phyloP scores from a whole-genome alignment of 352 stramenopile genomes.

The Pythium periplocum region DNA sequence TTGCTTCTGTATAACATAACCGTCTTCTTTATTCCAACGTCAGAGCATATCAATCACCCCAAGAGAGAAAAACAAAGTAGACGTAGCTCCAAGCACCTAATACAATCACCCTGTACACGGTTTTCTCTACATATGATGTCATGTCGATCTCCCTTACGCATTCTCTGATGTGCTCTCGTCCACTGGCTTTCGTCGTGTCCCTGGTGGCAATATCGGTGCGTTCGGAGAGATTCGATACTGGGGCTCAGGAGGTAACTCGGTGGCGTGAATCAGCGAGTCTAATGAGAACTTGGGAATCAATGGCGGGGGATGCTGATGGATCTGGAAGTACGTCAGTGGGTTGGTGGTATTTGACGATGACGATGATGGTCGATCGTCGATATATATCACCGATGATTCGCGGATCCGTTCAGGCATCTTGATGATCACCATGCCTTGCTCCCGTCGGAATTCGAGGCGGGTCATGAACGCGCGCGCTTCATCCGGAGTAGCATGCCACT shows the following conservation, averaged over 20 bases:
- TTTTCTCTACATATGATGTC: no score
- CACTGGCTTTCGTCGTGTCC: background rate
- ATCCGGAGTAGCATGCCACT: constrained; percentile 28
- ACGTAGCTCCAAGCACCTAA: no score
- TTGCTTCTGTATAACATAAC: constrained; percentile 63
- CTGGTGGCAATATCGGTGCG: constrained; percentile 7
- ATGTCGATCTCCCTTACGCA: no score
- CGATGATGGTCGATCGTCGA: no score
- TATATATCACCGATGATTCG: background rate
- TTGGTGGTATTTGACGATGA: no score
- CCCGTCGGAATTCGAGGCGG: constrained; percentile 51
- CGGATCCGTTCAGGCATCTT: constrained; percentile 46
- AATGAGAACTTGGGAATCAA: background rate
- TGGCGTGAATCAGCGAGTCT: background rate
- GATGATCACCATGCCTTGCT: constrained; percentile 64
- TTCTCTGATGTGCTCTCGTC: no score
- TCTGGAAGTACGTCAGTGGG: no score
- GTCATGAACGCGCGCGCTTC: constrained; percentile 39
- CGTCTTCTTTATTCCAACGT: no score
- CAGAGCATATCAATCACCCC: no score
- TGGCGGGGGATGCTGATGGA: no score
- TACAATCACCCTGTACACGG: no score
- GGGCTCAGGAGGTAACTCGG: constrained; percentile 17
- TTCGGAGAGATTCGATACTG: constrained; percentile 20
- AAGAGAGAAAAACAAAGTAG: no score